These are phyloP conservation scores for Pythium apleroticum DNA, from an alignment of 352 stramenopile genomes.

Conservation along the genomic window DNA sequence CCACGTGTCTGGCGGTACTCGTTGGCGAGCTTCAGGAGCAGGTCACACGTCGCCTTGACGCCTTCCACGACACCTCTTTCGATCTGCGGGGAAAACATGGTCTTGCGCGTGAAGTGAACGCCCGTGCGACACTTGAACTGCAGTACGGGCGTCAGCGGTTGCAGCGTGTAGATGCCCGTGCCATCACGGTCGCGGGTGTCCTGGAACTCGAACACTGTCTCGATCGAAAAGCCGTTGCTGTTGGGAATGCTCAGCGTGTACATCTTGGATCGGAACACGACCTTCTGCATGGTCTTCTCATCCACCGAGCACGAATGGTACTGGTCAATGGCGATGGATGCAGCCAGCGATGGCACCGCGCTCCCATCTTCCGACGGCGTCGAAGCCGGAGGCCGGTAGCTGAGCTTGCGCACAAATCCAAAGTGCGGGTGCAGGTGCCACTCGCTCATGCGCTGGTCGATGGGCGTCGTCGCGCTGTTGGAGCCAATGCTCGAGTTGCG, in stretches of 20 bases:
- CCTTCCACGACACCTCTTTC: constrained; percentile 33
- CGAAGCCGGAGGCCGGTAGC: constrained; percentile 37
- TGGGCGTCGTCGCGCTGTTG: not conserved
- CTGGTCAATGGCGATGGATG: constrained; percentile 55
- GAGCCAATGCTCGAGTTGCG: constrained; percentile 1
- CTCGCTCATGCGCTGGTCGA: constrained; percentile 30
- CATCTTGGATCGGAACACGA: constrained; percentile 52
- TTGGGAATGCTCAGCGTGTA: constrained; percentile 64
- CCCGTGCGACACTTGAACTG: constrained; percentile 30
- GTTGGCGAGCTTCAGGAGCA: constrained; percentile 26
- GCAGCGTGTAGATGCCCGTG: constrained; percentile 18
- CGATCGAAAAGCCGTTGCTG: constrained; percentile 67
- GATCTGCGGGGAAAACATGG: constrained; percentile 30
- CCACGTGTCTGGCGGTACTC: constrained; percentile 8
- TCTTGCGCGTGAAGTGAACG: constrained; percentile 34
- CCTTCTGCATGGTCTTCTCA: constrained; percentile 37
- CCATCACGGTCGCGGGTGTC: constrained; percentile 28
- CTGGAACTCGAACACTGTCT: constrained; percentile 52
- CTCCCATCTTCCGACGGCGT: not conserved
- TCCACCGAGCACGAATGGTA: constrained; percentile 52
- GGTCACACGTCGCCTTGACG: constrained; percentile 29
- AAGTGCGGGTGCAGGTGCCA: constrained; percentile 58
- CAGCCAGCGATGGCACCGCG: constrained; percentile 22
- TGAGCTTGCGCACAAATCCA: constrained; percentile 52
- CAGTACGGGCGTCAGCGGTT: constrained; percentile 20